Evolutionary conservation across 257 asterid genomes (phyloP), one percentile per base, ranked within the genome.

Genomic region (Asclepias syriaca): DNA sequence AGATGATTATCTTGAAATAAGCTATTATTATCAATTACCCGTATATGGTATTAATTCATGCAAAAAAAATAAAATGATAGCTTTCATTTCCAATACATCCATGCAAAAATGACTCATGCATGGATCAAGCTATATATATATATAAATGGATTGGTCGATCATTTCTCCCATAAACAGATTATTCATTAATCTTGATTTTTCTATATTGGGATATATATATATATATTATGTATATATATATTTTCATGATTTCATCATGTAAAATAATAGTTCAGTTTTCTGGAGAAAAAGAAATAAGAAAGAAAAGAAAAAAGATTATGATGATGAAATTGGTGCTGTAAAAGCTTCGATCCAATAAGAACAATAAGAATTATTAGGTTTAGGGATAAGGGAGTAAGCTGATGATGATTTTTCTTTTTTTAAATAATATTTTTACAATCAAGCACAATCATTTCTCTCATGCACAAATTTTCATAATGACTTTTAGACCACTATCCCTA

Each of bases 391-490:
- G 66, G 27, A 21, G 7, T 9, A 40, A 2, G 27, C 27, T 24
- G 72, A 69, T 57, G 51, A 29, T 65, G n/a, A 32, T 51, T 48
- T 6, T 40, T 6, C 6, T 40, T 40, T 40, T 5, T 40, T 40
- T 40, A 4, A 29, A 29, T 34, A 50, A 24, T 24, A 24, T 24
- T 60, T 57, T 76, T 59, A 59, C 43, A 70, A 19, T 34, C 59
- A 59, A 68, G 77, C 81, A 80, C 76, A 73, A 73, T 77, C 79
- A 77, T 80, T 65, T 37, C 68, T 7, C 77, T 70, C 84, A 70
- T 80, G 81, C 84, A 77, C 81, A 80, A 77, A 77, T 48, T 81
- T 74, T 77, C 70, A 81, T 81, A 69, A 77, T 81, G 79, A 69
- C 74, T 78, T 75, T 75, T 11, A 61, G 22, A 46, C 49, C 68